Percentiles rank a stretch among this genome's conserved stretches.
Conservation (phyloP, 805 yeast species). For the Pichia paraexigua region DNA sequence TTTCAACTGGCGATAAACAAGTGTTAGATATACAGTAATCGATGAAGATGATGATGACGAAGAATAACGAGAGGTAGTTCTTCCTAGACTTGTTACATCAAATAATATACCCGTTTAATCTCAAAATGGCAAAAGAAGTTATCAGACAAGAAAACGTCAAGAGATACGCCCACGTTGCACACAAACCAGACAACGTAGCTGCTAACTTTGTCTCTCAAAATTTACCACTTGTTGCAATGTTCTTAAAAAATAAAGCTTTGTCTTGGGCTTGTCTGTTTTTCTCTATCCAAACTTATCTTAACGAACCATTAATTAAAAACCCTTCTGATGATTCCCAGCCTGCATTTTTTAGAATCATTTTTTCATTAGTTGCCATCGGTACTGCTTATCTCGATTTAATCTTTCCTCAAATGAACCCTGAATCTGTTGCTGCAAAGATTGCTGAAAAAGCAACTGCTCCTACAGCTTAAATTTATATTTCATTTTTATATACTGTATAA, state of each 20-base stretch:
- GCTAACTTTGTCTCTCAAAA: conserved; percentile 42
- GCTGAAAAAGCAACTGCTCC: conserved; percentile 13
- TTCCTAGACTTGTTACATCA: no score
- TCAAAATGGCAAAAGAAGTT: conserved; percentile 22
- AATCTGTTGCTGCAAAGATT: conserved; percentile 16
- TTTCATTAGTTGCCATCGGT: conserved; percentile 39
- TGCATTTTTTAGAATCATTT: conserved; percentile 37
- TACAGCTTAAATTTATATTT: not conserved
- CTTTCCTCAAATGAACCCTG: conserved; percentile 34
- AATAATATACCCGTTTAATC: not conserved
- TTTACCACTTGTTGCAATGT: conserved; percentile 59
- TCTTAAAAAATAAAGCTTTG: conserved; percentile 46
- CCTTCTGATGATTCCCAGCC: conserved; percentile 33
- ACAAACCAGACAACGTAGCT: conserved; percentile 37
- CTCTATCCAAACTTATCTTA: conserved; percentile 43
- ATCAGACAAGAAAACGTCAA: conserved; percentile 24
- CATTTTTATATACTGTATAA: not conserved
- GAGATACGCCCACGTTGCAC: conserved; percentile 40
- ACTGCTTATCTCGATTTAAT: conserved; percentile 45
- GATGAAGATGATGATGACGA: not conserved
- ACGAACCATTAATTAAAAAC: conserved; percentile 26
- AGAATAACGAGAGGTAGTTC: no score
- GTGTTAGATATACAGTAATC: not conserved
- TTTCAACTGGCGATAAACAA: not conserved
- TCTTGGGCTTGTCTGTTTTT: conserved; percentile 49